Conservation (phyloP, 2,329 filamentous ascomycete genomes). For the Epichloe glyceriae region DNA sequence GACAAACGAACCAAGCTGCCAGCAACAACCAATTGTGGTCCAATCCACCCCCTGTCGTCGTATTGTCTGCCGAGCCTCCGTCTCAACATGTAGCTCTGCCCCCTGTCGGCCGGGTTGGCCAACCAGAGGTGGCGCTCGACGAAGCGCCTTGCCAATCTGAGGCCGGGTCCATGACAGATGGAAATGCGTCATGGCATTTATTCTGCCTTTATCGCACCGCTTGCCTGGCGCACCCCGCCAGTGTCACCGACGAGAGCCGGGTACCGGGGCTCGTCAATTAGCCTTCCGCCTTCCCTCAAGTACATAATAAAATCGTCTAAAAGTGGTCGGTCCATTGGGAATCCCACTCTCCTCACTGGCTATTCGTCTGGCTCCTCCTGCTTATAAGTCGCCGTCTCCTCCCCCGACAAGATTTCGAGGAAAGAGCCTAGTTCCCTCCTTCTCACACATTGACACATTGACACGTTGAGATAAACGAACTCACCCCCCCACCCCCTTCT, state of each 20-base stretch:
- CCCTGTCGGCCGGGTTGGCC: background rate
- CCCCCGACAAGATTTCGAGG: background rate
- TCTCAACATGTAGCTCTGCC: too few species aligned
- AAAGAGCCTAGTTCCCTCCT: background rate
- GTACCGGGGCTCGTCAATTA: too few species aligned
- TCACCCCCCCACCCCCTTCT: background rate
- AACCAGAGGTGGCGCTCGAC: background rate
- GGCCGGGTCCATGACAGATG: slow-evolving; percentile 11
- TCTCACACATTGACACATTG: background rate
- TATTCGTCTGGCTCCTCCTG: background rate
- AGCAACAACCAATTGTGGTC: background rate
- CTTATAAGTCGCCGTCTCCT: background rate
- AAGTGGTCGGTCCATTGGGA: too few species aligned
- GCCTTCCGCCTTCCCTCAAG: background rate
- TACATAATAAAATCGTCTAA: background rate
- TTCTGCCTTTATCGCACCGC: slow-evolving; percentile 1
- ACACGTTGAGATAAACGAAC: background rate
- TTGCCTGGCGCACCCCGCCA: too few species aligned
- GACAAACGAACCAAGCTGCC: background rate
- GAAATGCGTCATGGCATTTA: slow-evolving; percentile 17
- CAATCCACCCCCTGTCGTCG: background rate
- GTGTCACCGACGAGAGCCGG: background rate
- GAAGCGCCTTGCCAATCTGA: background rate
- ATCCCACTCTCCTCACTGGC: background rate
- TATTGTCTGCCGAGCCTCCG: background rate